Evolutionary conservation across 148 eudicot species (phyloP), one percentile per base, ranked within the genome.

Genomic region (Rhododendron molle): DNA sequence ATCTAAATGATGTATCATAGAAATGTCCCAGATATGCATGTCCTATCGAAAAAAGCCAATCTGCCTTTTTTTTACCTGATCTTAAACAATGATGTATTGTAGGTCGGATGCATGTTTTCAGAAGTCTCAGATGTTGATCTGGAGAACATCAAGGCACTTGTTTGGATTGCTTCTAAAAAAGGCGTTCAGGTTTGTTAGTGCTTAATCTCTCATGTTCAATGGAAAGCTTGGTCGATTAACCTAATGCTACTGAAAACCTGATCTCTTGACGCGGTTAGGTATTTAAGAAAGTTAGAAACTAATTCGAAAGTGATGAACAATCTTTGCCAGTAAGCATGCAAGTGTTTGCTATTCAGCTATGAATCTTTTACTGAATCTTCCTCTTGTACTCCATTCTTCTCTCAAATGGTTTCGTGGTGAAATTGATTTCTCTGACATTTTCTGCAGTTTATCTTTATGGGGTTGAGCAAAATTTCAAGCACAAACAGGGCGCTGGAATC

Each of bases 161-260:
- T 88, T 83, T 87, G 83, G 82, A 87, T 87, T 86, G 85, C 92
- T 83, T 90, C 92, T 56, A 85, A 83, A 80, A 87, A 85, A 60
- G 91, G 94, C 16, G 89, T 87, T 90, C 96, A 93, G 96, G 96
- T 92, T 38, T 88, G 71, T 89, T 72, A 14, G 80, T 74, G 69
- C 81, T 74, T 76, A 54, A n/a, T 34, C 77, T 50, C 50, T 62
- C 50, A 58, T 23, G 54, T n/a, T 54, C 21, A 38, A 52, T 10
- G 14, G 69, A 84, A 84, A 76, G 36, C 69, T 32, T 49, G 81
- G 34, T 50, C n/a, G 30, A 69, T 36, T 73, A 72, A 20, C 83
- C 46, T 1, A 83, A 47, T 73, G 36, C 20, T 47, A 20, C 10
- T 73, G 65, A 50, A 7, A 73, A 30, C 47, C 65, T 52, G 11